These are phyloP conservation scores for Magnolia officinalis DNA, from an alignment of 164 flowering plant genomes.

Conservation along the genomic window DNA sequence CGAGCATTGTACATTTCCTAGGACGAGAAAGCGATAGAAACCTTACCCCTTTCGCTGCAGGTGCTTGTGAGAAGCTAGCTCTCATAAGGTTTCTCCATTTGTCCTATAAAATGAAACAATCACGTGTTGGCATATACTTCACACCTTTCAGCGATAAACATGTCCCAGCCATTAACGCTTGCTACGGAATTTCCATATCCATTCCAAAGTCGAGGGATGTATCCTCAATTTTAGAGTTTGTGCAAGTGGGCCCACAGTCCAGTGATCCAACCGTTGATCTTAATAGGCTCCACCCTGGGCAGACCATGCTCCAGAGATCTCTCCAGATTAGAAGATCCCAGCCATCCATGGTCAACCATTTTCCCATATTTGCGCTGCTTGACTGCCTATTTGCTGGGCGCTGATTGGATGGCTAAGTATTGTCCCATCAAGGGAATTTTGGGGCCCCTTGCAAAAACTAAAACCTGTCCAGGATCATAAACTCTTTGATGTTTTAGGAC, in stretches of 20 bases:
- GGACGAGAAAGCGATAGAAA: neutral
- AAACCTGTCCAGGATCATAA: too few species aligned
- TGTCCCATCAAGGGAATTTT: too few species aligned
- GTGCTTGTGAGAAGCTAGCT: slow-evolving; percentile 70
- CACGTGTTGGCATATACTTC: neutral
- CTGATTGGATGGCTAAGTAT: too few species aligned
- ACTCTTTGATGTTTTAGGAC: too few species aligned
- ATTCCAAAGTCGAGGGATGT: neutral
- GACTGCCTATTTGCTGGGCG: too few species aligned
- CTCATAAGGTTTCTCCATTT: slow-evolving; percentile 96
- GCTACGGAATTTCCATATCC: neutral
- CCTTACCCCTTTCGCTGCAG: slow-evolving; percentile 61
- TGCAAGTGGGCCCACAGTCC: neutral
- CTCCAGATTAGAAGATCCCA: neutral
- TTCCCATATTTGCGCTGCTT: too few species aligned
- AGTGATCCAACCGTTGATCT: neutral
- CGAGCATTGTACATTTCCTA: neutral
- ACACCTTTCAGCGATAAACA: neutral
- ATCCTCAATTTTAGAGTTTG: neutral
- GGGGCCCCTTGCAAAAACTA: too few species aligned
- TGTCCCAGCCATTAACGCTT: neutral
- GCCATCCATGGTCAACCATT: neutral
- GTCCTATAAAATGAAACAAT: slow-evolving; percentile 47
- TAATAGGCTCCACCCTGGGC: neutral
- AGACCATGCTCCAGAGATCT: neutral